Percentiles rank a stretch among this genome's conserved stretches.
These are phyloP conservation scores for Eucalyptus shirleyi DNA, from an alignment of 345 rosid species.

Conservation along the genomic window DNA sequence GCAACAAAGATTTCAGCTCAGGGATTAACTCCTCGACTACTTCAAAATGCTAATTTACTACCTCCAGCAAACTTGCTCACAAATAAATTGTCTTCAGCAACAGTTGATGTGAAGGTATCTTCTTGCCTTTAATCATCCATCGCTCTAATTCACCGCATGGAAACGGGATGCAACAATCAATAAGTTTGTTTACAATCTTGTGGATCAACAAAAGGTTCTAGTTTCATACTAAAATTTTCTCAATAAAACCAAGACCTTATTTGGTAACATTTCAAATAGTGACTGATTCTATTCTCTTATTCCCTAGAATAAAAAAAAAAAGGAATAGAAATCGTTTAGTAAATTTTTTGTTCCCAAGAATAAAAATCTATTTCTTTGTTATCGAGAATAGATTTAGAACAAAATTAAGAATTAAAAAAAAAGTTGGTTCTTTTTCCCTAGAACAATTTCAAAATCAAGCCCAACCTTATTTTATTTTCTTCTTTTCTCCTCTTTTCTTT, in stretches of 20 bases:
- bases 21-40: background rate
- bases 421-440: too few relatives aligned
- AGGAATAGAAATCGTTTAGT: too few relatives aligned
- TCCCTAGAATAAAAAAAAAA: fast-evolving
- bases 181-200: background rate
- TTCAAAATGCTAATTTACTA: background rate
- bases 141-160: background rate
- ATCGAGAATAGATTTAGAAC: too few relatives aligned
- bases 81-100: background rate
- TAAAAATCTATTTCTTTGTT: too few relatives aligned
- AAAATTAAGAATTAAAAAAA: too few relatives aligned
- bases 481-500: too few relatives aligned
- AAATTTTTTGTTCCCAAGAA: too few relatives aligned
- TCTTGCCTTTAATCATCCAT: background rate
- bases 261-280: too few relatives aligned
- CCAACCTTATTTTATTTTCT: too few relatives aligned
- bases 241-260: slow-evolving; percentile 11
- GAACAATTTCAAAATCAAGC: too few relatives aligned
- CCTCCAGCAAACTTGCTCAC: background rate
- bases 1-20: background rate
- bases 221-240: slow-evolving; percentile 22
- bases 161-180: background rate
- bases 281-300: too few relatives aligned
- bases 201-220: background rate
- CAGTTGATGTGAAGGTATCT: background rate